Conservation (phyloP, 106 monocot genomes). For the Dioscorea dumetorum region DNA sequence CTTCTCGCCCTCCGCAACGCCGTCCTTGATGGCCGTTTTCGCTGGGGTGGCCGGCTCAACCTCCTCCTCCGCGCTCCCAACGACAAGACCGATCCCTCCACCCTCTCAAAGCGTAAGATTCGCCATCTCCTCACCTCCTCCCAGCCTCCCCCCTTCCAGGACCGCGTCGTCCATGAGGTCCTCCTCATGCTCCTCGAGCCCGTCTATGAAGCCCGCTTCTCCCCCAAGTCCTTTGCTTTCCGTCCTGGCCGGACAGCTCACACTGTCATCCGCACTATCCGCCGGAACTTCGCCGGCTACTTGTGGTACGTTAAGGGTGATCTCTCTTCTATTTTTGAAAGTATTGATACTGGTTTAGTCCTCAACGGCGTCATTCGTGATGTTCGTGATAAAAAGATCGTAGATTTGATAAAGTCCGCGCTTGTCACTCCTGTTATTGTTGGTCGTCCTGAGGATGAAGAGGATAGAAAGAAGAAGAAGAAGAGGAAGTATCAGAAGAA, state of each 20-base stretch:
- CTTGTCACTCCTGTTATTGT: conserved; percentile 67
- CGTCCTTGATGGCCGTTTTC: conserved; percentile 84
- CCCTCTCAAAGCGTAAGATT: conserved; percentile 96
- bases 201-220: conserved; percentile 71
- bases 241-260: conserved; percentile 79
- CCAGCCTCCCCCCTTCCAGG: conserved; percentile 80
- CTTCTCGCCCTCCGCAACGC: conserved; percentile 89
- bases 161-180: conserved; percentile 82
- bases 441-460: conserved; percentile 32
- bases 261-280: conserved; percentile 62
- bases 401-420: conserved; percentile 81
- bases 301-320: conserved; percentile 93
- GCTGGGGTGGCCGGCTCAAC: conserved; percentile 76
- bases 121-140: conserved; percentile 58
- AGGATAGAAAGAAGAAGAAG: conserved; percentile 47
- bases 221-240: conserved; percentile 70
- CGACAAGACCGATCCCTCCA: conserved; percentile 50
- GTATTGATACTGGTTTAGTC: conserved; percentile 42
- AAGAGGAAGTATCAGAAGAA: conserved; percentile 95
- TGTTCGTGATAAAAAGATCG: conserved; percentile 75
- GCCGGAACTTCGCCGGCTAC: conserved; percentile 84
- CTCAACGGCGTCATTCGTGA: conserved; percentile 65
- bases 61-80: conserved; percentile 73
- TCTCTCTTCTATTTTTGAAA: conserved; percentile 61
- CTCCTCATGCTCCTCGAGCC: conserved; percentile 86